Conservation (phyloP, 106 monocot genomes). For the Acanthochlamys bracteata region DNA sequence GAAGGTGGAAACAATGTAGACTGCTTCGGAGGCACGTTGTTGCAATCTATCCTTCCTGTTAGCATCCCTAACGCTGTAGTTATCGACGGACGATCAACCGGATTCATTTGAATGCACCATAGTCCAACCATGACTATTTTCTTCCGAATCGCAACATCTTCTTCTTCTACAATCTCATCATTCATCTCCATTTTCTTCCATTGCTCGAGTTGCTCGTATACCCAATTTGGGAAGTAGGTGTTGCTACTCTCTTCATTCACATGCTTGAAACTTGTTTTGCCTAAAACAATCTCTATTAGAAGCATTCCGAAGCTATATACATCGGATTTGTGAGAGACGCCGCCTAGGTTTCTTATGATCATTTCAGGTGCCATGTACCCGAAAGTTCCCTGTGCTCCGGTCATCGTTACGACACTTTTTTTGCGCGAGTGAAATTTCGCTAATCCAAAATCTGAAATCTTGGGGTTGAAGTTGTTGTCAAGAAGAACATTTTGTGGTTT, state of each 20-base stretch:
- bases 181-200: not conserved
- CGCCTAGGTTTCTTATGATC: constrained; percentile 12
- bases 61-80: constrained; percentile 9
- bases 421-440: constrained; percentile 11
- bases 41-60: not conserved
- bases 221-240: constrained; percentile 14
- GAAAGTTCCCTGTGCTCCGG: constrained; percentile 11
- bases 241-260: not conserved
- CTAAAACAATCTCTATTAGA: constrained; percentile 11
- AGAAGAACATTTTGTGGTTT: constrained; percentile 19
- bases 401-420: constrained; percentile 9
- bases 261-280: not conserved
- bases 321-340: constrained; percentile 19
- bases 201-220: constrained; percentile 13
- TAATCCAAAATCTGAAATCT: constrained; percentile 20
- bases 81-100: constrained; percentile 7
- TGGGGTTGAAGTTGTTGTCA: constrained; percentile 4
- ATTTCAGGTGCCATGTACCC: constrained; percentile 20
- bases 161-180: not conserved
- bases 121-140: constrained; percentile 16
- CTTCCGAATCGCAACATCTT: not conserved
- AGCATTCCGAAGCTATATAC: constrained; percentile 21
- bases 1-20: not conserved
- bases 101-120: constrained; percentile 22
- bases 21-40: constrained; percentile 13